These are phyloP conservation scores for Isatis lusitanica DNA, from an alignment of 441 rosid genomes.

Conservation along the genomic window DNA sequence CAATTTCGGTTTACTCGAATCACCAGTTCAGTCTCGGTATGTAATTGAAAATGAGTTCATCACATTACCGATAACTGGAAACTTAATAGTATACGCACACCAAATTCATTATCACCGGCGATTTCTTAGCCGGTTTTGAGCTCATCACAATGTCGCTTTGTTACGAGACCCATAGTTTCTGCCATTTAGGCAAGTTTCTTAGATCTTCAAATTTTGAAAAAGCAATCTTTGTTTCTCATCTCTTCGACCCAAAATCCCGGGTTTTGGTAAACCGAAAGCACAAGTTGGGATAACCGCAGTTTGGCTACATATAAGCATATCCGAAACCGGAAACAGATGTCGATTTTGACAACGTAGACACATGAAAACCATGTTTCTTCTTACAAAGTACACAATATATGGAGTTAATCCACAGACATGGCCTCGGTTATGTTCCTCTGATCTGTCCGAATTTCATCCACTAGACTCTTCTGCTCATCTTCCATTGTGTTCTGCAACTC, in stretches of 20 bases:
- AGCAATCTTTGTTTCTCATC: neutral
- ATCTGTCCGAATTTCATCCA: constrained; percentile 53
- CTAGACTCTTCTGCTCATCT: constrained; percentile 54
- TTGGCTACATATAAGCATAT: neutral
- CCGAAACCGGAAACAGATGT: constrained; percentile 17
- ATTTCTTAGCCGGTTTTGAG: neutral
- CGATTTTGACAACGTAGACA: constrained; percentile 8
- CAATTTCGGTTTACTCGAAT: neutral
- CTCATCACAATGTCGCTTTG: neutral
- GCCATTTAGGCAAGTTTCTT: neutral
- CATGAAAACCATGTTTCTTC: constrained; percentile 18
- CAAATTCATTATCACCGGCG: neutral
- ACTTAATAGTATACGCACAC: no score
- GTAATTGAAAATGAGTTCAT: neutral
- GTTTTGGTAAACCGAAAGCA: neutral
- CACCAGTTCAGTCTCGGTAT: neutral
- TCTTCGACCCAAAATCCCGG: neutral
- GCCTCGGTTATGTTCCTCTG: constrained; percentile 58
- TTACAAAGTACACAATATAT: neutral
- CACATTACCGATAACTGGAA: neutral
- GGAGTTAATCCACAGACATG: constrained; percentile 66
- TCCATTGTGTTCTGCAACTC: constrained; percentile 76
- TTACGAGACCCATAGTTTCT: neutral
- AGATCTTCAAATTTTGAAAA: neutral
- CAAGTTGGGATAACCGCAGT: neutral